These are phyloP conservation scores for Psidium guajava DNA, from an alignment of 345 rosid species.

Conservation along the genomic window DNA sequence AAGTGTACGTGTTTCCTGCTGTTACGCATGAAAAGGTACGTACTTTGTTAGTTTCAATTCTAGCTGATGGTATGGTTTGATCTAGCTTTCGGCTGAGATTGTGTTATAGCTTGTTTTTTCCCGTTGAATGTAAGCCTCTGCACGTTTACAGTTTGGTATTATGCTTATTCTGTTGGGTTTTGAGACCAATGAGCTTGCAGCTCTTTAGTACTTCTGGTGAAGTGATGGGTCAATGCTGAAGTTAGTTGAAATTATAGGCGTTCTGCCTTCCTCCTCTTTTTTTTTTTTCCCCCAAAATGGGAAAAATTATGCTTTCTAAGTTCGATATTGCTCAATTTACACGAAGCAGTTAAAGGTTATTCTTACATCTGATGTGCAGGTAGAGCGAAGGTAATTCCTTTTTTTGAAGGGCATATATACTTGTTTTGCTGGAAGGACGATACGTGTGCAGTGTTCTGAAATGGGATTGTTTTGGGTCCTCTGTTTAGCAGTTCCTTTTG, in stretches of 20 bases:
- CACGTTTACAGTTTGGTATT: background rate
- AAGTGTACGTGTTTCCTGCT: slow-evolving; percentile 62
- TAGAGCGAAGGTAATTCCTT: background rate
- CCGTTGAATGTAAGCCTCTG: background rate
- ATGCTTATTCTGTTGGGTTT: background rate
- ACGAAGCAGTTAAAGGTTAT: background rate
- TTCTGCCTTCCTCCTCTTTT: background rate
- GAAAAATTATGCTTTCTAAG: background rate
- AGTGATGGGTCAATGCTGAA: background rate
- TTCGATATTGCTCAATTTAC: background rate
- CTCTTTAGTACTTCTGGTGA: background rate
- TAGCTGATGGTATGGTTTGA: background rate
- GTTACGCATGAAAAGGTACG: slow-evolving; percentile 52
- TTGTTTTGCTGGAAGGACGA: background rate
- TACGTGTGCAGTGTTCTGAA: background rate
- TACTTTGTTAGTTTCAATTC: background rate
- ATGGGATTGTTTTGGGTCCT: background rate
- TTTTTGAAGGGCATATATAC: background rate
- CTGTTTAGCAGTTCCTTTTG: background rate
- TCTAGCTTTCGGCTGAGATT: background rate
- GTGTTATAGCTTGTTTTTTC: background rate
- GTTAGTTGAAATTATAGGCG: background rate
- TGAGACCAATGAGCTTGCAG: background rate
- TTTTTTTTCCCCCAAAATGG: background rate
- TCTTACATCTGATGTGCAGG: background rate